Conservation (phyloP, 116 monocot genomes). For the Dioscorea cayenensis region DNA sequence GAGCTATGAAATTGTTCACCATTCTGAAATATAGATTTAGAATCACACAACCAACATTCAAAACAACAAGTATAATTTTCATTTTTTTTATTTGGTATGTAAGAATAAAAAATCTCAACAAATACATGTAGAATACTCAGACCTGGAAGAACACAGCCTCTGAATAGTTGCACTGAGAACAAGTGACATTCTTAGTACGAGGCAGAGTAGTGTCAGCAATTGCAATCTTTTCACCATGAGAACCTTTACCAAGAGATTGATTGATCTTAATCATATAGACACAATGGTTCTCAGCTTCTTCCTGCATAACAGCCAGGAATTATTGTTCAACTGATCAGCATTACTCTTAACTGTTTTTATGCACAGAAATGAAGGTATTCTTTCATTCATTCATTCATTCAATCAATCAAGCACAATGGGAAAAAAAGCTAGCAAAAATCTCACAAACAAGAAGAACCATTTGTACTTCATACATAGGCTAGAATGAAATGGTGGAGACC, state of each 20-base stretch:
- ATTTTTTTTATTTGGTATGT: not conserved
- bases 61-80: no score
- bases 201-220: conserved; percentile 71
- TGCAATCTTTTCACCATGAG: conserved; percentile 68
- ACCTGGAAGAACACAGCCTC: conserved; percentile 90
- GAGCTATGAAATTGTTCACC: not conserved
- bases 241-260: conserved; percentile 48
- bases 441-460: no score
- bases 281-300: conserved; percentile 67
- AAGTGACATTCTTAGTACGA: conserved; percentile 64
- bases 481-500: conserved; percentile 16
- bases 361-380: no score
- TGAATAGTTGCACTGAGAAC: conserved; percentile 57
- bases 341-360: no score
- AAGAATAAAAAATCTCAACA: not conserved
- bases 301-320: conserved; percentile 14
- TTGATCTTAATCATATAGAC: conserved; percentile 70
- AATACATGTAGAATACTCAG: not conserved
- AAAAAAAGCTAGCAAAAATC: no score
- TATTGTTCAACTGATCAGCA: no score
- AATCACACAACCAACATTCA: no score
- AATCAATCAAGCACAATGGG: no score
- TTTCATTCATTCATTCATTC: no score
- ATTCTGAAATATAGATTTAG: not conserved
- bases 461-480: no score